Evolutionary conservation across 2,329 filamentous ascomycete species (phyloP), one percentile per base, ranked within the genome.

Genomic region (Acrocalymma vagum): DNA sequence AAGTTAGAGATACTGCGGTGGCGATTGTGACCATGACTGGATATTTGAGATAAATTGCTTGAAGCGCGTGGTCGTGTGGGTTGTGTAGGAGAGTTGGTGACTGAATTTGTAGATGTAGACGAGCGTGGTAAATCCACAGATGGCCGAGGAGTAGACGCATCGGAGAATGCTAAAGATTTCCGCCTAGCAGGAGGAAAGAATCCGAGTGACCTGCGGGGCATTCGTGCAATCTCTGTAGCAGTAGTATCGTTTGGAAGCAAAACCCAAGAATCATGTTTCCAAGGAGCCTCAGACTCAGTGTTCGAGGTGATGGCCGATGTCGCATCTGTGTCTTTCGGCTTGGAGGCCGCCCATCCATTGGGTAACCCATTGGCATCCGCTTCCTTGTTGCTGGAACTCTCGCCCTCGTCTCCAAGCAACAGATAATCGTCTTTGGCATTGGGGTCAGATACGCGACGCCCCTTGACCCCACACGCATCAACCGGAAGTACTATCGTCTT

Each of bases 141-240:
- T 29, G 81, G 78, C 14, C 82, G 81, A 6, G 88, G 87, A 2
- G 86, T 90, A 83, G 35, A 84, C 54, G 72, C 71, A 47, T 74
- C 74, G 3, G 88, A 87, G 36, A 81, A 79, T 1, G 84, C 84
- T 56, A 80, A 76, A 49, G 88, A 94, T 85, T 94, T 94, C 83
- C 92, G 90, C 63, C 91, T 80, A 14, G 91, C 83, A 6, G 92
- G 92, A 3, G 93, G 93, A 62, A 97, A 97, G 71, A 93, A 97
- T 16, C 92, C 93, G 29, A 96, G 79, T 2, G 87, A 81, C 70
- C 86, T 85, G 42, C 89, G 84, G 15, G 90, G 84, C 42, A 97
- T 83, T 20, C 94, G 85, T 11, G 85, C 90, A 52, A 99, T 94
- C 67, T 96, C 89, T 16, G 94, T 85, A 1, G 90, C 86, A 16